Conservation (phyloP, 2,329 filamentous ascomycete genomes). For the Elsinoe ampelina region DNA sequence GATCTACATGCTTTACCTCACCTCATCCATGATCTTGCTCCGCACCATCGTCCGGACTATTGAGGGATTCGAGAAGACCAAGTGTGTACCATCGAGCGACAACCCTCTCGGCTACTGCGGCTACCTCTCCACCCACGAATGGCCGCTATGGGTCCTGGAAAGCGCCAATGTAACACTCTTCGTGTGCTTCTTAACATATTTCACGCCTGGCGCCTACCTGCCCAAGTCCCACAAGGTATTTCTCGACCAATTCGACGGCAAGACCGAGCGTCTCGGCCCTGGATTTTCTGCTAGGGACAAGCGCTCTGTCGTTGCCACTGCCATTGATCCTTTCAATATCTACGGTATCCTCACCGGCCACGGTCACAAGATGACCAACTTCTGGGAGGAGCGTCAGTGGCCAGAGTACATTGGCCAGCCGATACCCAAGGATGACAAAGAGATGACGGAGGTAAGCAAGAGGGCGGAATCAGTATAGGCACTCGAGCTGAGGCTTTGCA, state of each 20-base stretch:
- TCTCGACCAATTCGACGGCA: conserved; percentile 39
- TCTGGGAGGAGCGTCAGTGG: conserved; percentile 21
- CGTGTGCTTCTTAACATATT: conserved; percentile 42
- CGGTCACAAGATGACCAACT: conserved; percentile 19
- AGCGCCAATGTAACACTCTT: conserved; percentile 43
- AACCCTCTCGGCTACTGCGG: conserved; percentile 25
- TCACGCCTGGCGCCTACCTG: conserved; percentile 42
- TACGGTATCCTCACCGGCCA: conserved; percentile 19
- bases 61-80: conserved; percentile 34
- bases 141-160: conserved; percentile 48
- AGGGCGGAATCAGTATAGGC: background rate
- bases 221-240: conserved; percentile 44
- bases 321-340: conserved; percentile 26
- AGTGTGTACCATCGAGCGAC: conserved; percentile 16
- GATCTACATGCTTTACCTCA: conserved; percentile 40
- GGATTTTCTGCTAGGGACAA: conserved; percentile 23
- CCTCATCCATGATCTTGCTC: conserved; percentile 38
- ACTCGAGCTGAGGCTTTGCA: too few species aligned
- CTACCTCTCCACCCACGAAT: conserved; percentile 36
- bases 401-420: conserved; percentile 18
- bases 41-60: conserved; percentile 46
- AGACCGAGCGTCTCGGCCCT: conserved; percentile 36
- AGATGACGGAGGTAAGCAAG: background rate
- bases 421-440: background rate
- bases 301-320: conserved; percentile 20